Percentiles rank a stretch among this genome's conserved stretches.
These are phyloP conservation scores for Lachnellula occidentalis DNA, from an alignment of 2,329 filamentous ascomycete genomes.

Conservation along the genomic window DNA sequence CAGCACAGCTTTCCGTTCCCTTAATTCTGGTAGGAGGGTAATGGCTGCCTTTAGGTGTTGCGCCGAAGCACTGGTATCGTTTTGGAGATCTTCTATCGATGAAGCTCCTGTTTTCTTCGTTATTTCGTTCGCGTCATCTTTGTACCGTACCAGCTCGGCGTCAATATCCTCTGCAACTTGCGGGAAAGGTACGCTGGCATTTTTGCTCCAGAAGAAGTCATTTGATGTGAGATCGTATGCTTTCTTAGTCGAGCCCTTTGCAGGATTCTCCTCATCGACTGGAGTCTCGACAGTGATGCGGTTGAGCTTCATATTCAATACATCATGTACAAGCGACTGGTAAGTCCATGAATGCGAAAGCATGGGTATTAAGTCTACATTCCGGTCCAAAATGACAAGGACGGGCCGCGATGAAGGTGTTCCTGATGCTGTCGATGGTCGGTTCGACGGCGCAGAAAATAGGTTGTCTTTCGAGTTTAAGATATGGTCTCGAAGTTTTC, in stretches of 20 bases:
- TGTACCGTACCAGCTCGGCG: conserved; percentile 86
- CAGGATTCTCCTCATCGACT: conserved; percentile 68
- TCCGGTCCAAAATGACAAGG: conserved; percentile 88
- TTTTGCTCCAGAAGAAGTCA: conserved; percentile 96
- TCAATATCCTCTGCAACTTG: conserved; percentile 97
- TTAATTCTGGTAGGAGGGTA: conserved; percentile 82
- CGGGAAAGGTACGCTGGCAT: conserved; percentile 84
- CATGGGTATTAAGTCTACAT: conserved; percentile 95
- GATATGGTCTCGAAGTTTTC: conserved; percentile 92
- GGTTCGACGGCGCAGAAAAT: conserved; percentile 60
- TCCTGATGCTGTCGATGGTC: conserved; percentile 50
- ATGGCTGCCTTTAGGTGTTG: conserved; percentile 96
- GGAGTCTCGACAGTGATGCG: conserved; percentile 88
- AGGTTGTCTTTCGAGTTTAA: conserved; percentile 97
- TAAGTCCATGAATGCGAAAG: conserved; percentile 94
- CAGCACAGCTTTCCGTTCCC: conserved; percentile 85
- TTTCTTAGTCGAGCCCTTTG: conserved; percentile 75
- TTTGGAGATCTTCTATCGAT: conserved; percentile 86
- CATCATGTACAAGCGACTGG: conserved; percentile 77
- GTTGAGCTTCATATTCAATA: conserved; percentile 77
- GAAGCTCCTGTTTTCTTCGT: conserved; percentile 93
- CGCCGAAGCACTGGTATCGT: conserved; percentile 81
- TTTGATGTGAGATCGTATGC: conserved; percentile 83
- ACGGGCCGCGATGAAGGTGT: conserved; percentile 77
- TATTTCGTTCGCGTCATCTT: conserved; percentile 88